Conservation (phyloP, 2,329 filamentous ascomycete species). For the Aspergillus sp. region DNA sequence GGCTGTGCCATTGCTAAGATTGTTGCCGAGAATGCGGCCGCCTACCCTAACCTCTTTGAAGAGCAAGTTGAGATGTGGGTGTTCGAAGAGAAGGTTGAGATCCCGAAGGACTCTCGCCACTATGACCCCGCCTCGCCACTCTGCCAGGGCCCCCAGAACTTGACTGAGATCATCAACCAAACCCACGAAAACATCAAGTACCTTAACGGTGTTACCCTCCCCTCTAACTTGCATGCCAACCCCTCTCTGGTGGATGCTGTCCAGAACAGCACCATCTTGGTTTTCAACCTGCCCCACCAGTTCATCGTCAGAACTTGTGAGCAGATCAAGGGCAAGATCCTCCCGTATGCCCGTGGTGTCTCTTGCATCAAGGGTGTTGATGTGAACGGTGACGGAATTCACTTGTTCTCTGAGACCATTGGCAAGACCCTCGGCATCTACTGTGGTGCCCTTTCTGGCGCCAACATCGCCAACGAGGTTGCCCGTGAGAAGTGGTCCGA, state of each 20-base stretch:
- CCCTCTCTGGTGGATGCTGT: conserved; percentile 62
- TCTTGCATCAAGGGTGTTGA: conserved; percentile 98
- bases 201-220: conserved; percentile 80
- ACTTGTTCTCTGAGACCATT: conserved; percentile 92
- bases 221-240: conserved; percentile 57
- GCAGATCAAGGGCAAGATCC: conserved; percentile 78
- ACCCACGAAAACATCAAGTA: conserved; percentile 98
- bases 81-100: conserved; percentile 81
- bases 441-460: conserved; percentile 89
- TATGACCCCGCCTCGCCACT: conserved; percentile 76
- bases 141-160: conserved; percentile 69
- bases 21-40: conserved; percentile 82
- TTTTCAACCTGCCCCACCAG: conserved; percentile 91
- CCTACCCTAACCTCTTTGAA: conserved; percentile 76
- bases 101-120: conserved; percentile 67
- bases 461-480: conserved; percentile 94
- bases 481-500: conserved; percentile 95
- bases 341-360: conserved; percentile 88
- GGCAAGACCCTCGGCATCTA: conserved; percentile 89
- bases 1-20: conserved; percentile 98
- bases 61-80: conserved; percentile 97
- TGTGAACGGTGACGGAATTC: conserved; percentile 78
- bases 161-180: conserved; percentile 86
- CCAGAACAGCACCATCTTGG: conserved; percentile 76
- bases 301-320: conserved; percentile 87